phyloP scores from a whole-genome alignment of 768 basidiomycete species.

The Kwoniella newhampshirensis region DNA sequence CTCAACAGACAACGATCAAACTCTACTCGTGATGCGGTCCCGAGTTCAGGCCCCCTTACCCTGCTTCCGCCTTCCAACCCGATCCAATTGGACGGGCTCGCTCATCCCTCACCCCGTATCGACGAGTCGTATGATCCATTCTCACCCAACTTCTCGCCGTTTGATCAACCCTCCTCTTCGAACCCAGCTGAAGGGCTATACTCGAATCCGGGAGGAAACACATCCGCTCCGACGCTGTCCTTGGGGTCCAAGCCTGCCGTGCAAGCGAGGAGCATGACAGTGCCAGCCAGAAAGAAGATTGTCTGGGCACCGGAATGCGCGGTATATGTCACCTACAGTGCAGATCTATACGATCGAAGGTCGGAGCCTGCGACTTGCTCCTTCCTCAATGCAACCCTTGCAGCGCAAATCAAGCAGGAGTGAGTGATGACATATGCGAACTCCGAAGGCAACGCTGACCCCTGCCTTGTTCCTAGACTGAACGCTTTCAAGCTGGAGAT shows the following conservation, averaged over 20 bases:
- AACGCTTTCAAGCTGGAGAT: slow-evolving; percentile 99
- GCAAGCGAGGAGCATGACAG: slow-evolving; percentile 64
- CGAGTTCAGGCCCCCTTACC: slow-evolving; percentile 71
- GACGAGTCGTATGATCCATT: slow-evolving; percentile 50
- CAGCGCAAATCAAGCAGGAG: slow-evolving; percentile 82
- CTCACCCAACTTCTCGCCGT: slow-evolving; percentile 63
- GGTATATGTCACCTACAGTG: slow-evolving; percentile 94
- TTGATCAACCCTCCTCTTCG: slow-evolving; percentile 52
- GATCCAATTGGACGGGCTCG: slow-evolving; percentile 58
- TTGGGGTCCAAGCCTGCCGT: slow-evolving; percentile 46
- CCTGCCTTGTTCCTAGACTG: slow-evolving; percentile 53
- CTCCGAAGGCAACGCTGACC: neutral
- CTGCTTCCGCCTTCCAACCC: slow-evolving; percentile 61
- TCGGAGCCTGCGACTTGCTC: slow-evolving; percentile 98
- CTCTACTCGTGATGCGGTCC: slow-evolving; percentile 63
- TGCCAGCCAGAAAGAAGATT: slow-evolving; percentile 64
- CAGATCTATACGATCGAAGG: slow-evolving; percentile 85
- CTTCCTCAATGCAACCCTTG: slow-evolving; percentile 86
- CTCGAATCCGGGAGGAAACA: slow-evolving; percentile 77
- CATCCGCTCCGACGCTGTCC: slow-evolving; percentile 83
- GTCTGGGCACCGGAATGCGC: slow-evolving; percentile 89
- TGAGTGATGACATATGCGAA: slow-evolving; percentile 15
- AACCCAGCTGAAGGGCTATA: slow-evolving; percentile 57
- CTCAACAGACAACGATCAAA: slow-evolving; percentile 62
- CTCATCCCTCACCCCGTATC: slow-evolving; percentile 17